Evolutionary conservation across 495 filamentous ascomycete species (phyloP).

Genomic region (Trichoderma reesei): DNA sequence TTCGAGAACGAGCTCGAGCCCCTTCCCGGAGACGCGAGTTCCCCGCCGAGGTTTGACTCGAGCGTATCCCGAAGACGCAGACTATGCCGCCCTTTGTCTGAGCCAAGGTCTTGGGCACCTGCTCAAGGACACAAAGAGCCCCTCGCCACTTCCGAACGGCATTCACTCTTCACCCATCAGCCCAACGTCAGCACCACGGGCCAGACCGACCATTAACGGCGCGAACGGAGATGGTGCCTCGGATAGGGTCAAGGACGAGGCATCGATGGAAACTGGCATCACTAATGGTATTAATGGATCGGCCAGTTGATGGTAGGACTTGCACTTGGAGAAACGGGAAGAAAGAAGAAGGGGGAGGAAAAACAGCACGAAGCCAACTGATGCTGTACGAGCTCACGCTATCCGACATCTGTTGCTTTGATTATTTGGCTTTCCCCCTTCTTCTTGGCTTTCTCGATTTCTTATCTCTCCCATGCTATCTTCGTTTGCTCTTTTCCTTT

Average conservation of each 20-base stretch:
- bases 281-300: slow-evolving; percentile 6
- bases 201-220: slow-evolving; percentile 23
- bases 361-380: neutral
- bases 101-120: slow-evolving; percentile 36
- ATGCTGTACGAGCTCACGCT: neutral
- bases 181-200: slow-evolving; percentile 19
- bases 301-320: neutral
- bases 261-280: neutral
- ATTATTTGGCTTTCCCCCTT: neutral
- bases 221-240: slow-evolving; percentile 11
- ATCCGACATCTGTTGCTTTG: neutral
- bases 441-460: neutral
- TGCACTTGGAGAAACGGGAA: neutral
- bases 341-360: neutral
- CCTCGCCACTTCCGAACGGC: slow-evolving; percentile 25
- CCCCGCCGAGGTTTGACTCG: slow-evolving; percentile 35
- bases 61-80: slow-evolving; percentile 36
- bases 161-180: slow-evolving; percentile 22
- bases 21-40: slow-evolving; percentile 37
- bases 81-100: slow-evolving; percentile 34
- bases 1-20: slow-evolving; percentile 28
- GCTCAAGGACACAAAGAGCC: slow-evolving; percentile 17
- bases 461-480: neutral
- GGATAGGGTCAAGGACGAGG: neutral
- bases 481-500: neutral